Evolutionary conservation across 2,329 filamentous ascomycete genomes (phyloP), one percentile per base, ranked within the genome.

Genomic region (Verticillium dahliae): DNA sequence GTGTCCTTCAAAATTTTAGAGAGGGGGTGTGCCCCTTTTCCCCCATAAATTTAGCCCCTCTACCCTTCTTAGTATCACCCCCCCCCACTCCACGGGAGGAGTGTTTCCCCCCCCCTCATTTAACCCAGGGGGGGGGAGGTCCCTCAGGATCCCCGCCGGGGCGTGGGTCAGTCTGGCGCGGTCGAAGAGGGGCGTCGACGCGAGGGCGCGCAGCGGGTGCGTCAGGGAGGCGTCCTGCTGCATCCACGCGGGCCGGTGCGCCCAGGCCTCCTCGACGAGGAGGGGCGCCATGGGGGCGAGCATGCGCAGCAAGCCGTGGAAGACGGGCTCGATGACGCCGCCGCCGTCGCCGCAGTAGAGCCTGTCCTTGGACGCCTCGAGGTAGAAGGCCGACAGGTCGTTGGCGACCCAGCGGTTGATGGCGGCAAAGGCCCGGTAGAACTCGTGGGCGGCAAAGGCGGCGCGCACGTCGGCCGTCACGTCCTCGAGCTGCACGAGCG

Each of bases 361-460:
- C 3, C 91, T 83, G 70, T 99, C 95, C 75, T 99, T 99, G 68
- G 93, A 81, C 0, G 90, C 87, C 74, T 99, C 95, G 62, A 99
- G 86, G 73, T 98, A 99, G 74, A 97, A 96, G 0, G 94, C 89
- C 0, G 92, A 97, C 31, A 99, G 82, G 67, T 97, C 91, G 31
- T 82, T 86, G 61, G 87, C 86, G 62, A 96, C 82, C 88, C 93
- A 97, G 65, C 85, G 85, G 74, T 93, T 96, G 65, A 98, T 81
- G 4, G 83, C 76, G 62, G 81, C 85, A 6, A 92, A 80, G 13
- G 84, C 93, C 74, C 87, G 90, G 81, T 92, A 89, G 74, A 97
- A 97, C 70, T 97, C 91, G 70, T 91, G 90, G 33, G 84, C 84
- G 39, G 83, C 75, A 70, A 89, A 92, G 27, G 88, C 83, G 15